Base-by-base conservation (phyloP, 2,329 filamentous ascomycete genomes). In the Knufia petricola region DNA sequence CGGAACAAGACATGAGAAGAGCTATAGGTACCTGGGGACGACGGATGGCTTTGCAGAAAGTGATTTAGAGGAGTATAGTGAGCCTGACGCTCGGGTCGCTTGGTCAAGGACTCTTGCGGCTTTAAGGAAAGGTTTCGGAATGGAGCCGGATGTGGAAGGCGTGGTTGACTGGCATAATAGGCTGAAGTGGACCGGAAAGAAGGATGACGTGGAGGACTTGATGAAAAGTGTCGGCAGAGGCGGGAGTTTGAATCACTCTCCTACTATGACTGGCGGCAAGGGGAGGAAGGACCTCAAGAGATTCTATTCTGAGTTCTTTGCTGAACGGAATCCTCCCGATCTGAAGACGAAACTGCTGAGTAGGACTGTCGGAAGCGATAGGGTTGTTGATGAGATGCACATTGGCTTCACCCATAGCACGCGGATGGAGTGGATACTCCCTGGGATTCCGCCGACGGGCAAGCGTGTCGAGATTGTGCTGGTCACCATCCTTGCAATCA, bases 11-110 rank as follows among this genome's bases (percentile, higher is more conserved):
- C 24, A 64, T 26, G 50, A 51, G 39, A 56, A 60, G 36, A 66
- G 67, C 48, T 80, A 74, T 58, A 71, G 71, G 0, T 83, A 83
- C 55, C 69, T 73, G 9, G 69, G 72, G 51, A 76, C 66, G 0
- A 67, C 78, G 44, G 66, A 78, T 0, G 85, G 85, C 0, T 88
- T 89, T 53, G 84, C 84, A 0, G 84, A 88, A 63, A 72, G 75
- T 17, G 78, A 86, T 49, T 62, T 85, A 26, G 79, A 84, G 2
- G 77, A 83, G 55, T 87, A 79, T 57, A 75, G 87, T 54, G 69
- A 73, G 8, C 69, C 84, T 2, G 75, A 75, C 0, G 77, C 82
- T 1, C 74, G 76, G n/a, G 59, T 87, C 17, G 82, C 84, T 0
- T 87, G 81, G 75, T 78, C 74, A n/a, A 72, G 85, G 6, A 81